Evolutionary conservation across 257 asterid genomes (phyloP).

Genomic region (Knoxia roxburghii): DNA sequence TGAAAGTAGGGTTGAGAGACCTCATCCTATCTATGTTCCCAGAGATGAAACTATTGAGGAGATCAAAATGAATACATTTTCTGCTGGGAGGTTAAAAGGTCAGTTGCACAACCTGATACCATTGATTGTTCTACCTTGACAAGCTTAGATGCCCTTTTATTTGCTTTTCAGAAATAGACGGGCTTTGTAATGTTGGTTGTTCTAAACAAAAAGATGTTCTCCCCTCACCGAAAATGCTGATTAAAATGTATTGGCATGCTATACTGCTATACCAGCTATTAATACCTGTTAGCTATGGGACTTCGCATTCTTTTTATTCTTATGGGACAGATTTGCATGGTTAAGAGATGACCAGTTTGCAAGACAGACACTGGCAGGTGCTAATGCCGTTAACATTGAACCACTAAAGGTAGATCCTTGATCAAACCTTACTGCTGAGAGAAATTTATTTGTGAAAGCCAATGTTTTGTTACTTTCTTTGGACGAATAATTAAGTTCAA

Average conservation of each 20-base stretch:
- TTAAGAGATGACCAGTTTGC: conserved; percentile 80
- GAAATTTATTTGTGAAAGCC: neutral
- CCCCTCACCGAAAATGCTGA: conserved; percentile 28
- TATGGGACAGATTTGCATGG: conserved; percentile 90
- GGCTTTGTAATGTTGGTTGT: conserved; percentile 55
- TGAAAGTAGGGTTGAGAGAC: conserved; percentile 79
- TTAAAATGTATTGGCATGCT: no score
- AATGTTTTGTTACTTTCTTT: conserved; percentile 3
- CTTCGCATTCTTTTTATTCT: neutral
- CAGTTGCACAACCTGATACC: conserved; percentile 79
- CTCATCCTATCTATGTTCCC: conserved; percentile 81
- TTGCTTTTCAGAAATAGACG: conserved; percentile 67
- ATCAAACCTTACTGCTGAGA: neutral
- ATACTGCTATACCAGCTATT: no score
- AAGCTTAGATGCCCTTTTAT: conserved; percentile 66
- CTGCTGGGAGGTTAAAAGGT: conserved; percentile 84
- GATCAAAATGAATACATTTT: conserved; percentile 61
- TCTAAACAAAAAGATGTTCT: conserved; percentile 29
- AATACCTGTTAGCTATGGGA: neutral
- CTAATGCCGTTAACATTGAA: conserved; percentile 73
- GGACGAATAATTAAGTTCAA: conserved; percentile 5
- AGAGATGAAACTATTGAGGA: conserved; percentile 87
- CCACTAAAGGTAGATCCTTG: conserved; percentile 50
- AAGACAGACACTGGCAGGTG: conserved; percentile 77
- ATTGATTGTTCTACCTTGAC: conserved; percentile 52